Conservation (phyloP, 23 red algal species). For the Porphyridium purpureum region DNA sequence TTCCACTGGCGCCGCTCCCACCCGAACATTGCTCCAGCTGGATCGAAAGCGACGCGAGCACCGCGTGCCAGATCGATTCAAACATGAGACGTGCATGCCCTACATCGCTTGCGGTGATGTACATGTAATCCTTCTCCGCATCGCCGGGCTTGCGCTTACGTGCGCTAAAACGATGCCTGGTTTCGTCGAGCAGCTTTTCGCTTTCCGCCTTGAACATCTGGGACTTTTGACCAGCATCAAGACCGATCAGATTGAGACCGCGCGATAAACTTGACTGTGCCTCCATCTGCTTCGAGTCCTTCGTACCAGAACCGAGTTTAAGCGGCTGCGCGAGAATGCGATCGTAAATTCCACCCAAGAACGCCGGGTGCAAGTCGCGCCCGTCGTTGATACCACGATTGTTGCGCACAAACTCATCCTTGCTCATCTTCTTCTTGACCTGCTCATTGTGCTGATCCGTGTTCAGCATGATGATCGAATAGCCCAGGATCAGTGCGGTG, state of each 20-base stretch:
- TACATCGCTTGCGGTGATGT: slow-evolving; percentile 73
- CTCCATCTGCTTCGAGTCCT: slow-evolving; percentile 29
- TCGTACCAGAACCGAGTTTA: slow-evolving; percentile 19
- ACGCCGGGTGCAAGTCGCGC: slow-evolving; percentile 50
- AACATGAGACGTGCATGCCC: slow-evolving; percentile 84
- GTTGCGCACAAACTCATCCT: slow-evolving; percentile 92
- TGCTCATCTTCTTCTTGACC: slow-evolving; percentile 89
- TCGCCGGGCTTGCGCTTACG: slow-evolving; percentile 10
- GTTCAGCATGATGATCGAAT: slow-evolving; percentile 96
- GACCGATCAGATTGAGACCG: slow-evolving; percentile 4
- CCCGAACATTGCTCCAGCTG: slow-evolving; percentile 28
- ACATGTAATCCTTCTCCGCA: slow-evolving; percentile 36
- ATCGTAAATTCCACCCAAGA: slow-evolving; percentile 59
- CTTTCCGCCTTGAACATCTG: slow-evolving; percentile 59
- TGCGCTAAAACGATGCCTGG: slow-evolving; percentile 41
- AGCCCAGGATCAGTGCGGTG: slow-evolving; percentile 81
- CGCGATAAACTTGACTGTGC: not conserved
- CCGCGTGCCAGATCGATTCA: slow-evolving; percentile 59
- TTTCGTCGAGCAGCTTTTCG: slow-evolving; percentile 67
- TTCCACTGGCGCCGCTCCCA: not conserved
- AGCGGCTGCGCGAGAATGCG: slow-evolving; percentile 73
- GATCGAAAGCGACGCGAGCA: slow-evolving; percentile 63
- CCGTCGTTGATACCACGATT: slow-evolving; percentile 99
- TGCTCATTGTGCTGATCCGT: slow-evolving; percentile 90
- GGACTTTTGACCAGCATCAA: slow-evolving; percentile 24